phyloP scores from a whole-genome alignment of 2,329 filamentous ascomycete genomes.

The Zymoseptoria crescenta region DNA sequence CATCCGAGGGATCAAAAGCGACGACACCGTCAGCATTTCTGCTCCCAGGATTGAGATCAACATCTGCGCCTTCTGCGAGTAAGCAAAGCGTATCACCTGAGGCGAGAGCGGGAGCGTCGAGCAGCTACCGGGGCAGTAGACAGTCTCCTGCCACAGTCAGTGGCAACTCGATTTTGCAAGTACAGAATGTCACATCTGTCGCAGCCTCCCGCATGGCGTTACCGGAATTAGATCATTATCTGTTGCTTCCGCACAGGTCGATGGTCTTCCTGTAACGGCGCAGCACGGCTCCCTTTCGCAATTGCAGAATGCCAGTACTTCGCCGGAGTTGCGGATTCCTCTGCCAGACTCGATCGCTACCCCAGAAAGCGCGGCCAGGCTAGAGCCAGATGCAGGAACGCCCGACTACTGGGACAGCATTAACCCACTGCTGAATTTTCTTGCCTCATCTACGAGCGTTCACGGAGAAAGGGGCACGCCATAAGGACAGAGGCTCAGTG shows the following conservation, averaged over 20 bases:
- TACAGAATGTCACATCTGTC: background rate
- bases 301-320: background rate
- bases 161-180: background rate
- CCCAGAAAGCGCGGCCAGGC: background rate
- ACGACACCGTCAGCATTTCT: background rate
- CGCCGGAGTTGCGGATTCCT: background rate
- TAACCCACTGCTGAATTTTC: background rate
- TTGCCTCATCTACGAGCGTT: conserved; percentile 1
- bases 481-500: background rate
- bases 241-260: background rate
- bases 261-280: background rate
- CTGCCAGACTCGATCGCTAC: background rate
- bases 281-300: background rate
- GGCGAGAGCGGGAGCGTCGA: background rate
- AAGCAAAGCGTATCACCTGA: background rate
- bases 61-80: background rate
- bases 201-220: background rate
- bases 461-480: background rate
- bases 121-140: background rate
- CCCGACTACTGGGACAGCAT: conserved; percentile 1
- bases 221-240: background rate
- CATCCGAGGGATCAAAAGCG: background rate
- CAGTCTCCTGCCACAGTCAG: background rate
- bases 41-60: background rate
- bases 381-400: background rate